Base-by-base conservation (phyloP, 2,329 filamentous ascomycete genomes). In the Waltergamsia citrina region DNA sequence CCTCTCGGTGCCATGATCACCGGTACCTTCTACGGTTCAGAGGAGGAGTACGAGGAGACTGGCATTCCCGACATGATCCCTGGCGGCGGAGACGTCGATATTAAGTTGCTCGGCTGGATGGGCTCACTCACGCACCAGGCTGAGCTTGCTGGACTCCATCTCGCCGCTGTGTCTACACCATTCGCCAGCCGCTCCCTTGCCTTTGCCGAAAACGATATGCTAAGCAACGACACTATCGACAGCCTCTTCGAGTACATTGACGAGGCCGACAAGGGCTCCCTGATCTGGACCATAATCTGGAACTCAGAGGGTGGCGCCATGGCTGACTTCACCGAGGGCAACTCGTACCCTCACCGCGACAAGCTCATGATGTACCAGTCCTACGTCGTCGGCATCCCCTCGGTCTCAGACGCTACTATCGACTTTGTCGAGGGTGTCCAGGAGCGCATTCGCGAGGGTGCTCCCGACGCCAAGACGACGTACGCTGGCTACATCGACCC, bases 401-500 rank as follows among this genome's bases (percentile, higher is more conserved):
- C 53, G 2, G 46, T 78, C 11, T 60, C 57, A 2, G 41, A 57
- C n/a, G 57, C 53, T 10, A 72, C 67, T 3, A 63, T 57, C 35
- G 43, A 53, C 1, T 78, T 79, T 35, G 48, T 78, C 25, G 53
- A 59, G 12, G 66, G 65, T 6, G 56, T 81, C 29, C 67, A 75
- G 45, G 40, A 54, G 10, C 57, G 44, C 19, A 60, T 74, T 24
- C 47, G 50, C 23, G 44, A 45, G 5, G 51, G 59, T 5, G 56
- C 60, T 9, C 49, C 57, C 2, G 49, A 55, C 3, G 57, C 56
- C 0, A 51, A 62, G 29, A 69, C 67, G 9, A 69, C 72, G 1
- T 82, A 81, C 49, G 67, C 76, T 1, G 77, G 76, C 3, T 81
- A 81, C 41, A 67, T 81, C 3, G 75, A 81, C 45, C 64, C 64